Evolutionary conservation across 192 early-diverging fungal species (phyloP).

Genomic region (Linnemannia exigua): DNA sequence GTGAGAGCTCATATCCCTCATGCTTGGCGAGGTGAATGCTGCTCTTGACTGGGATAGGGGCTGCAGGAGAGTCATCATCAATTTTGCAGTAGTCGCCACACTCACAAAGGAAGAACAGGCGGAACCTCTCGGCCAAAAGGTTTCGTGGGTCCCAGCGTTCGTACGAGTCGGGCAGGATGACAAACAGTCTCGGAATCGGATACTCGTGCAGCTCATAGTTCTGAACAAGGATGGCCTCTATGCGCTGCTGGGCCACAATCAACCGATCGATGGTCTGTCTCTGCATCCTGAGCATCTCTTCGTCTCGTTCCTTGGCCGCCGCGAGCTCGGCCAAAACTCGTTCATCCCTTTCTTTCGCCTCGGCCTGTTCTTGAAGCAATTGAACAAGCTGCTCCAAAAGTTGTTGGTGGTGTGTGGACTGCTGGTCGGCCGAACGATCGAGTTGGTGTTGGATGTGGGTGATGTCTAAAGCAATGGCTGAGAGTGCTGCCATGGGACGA

Average conservation of each 20-base stretch:
- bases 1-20: too few species aligned
- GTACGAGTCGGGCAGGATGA: conserved; percentile 2
- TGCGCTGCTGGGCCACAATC: background rate
- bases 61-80: too few species aligned
- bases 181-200: too few species aligned
- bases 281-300: background rate
- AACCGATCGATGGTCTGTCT: conserved; percentile 4
- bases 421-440: background rate
- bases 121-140: conserved; percentile 8
- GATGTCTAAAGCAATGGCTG: background rate
- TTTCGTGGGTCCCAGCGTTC: conserved; percentile 3
- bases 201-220: too few species aligned
- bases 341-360: too few species aligned
- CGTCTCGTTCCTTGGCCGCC: background rate
- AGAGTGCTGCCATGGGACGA: background rate
- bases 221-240: too few species aligned
- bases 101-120: conserved; percentile 20
- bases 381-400: background rate
- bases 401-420: background rate
- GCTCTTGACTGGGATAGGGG: too few species aligned
- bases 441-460: background rate
- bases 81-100: conserved; percentile 13
- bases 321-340: background rate
- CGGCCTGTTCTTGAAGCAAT: background rate
- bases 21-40: too few species aligned